These are phyloP conservation scores for Dactylellina cionopaga DNA, from an alignment of 2,329 filamentous ascomycete species.

Conservation along the genomic window DNA sequence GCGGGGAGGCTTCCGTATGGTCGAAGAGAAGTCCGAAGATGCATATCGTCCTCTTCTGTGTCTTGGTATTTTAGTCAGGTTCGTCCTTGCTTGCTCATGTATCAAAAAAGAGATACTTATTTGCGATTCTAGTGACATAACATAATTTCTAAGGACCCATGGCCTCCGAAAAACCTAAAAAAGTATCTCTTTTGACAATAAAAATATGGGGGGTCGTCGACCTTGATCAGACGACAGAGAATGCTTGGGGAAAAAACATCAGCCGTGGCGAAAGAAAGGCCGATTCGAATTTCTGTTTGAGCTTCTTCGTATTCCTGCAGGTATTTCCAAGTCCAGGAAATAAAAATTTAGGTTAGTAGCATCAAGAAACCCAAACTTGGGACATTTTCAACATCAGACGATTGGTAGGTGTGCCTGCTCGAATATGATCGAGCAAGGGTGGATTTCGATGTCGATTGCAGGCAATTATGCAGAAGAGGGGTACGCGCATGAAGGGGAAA, in stretches of 20 bases:
- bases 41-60: conserved; percentile 21
- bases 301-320: conserved; percentile 37
- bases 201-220: conserved; percentile 23
- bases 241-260: conserved; percentile 2
- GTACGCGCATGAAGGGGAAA: conserved; percentile 28
- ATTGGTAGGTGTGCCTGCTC: conserved; percentile 51
- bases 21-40: conserved; percentile 29
- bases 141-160: conserved; percentile 27
- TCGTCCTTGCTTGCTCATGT: conserved; percentile 11
- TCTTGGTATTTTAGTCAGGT: too few relatives aligned
- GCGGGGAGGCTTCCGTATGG: conserved; percentile 52
- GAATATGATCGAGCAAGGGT: conserved; percentile 49
- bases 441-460: conserved; percentile 44
- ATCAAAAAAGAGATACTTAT: conserved; percentile 36
- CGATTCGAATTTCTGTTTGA: neutral
- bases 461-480: conserved; percentile 36
- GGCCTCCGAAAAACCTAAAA: too few relatives aligned
- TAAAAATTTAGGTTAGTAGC: conserved; percentile 31
- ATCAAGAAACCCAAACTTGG: conserved; percentile 27
- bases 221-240: conserved; percentile 38
- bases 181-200: conserved; percentile 1
- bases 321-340: conserved; percentile 18
- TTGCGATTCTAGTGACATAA: conserved; percentile 49
- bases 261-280: conserved; percentile 37
- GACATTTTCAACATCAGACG: conserved; percentile 50